These are phyloP conservation scores for Alternaria atra DNA, from an alignment of 2,329 filamentous ascomycete genomes.

Conservation along the genomic window DNA sequence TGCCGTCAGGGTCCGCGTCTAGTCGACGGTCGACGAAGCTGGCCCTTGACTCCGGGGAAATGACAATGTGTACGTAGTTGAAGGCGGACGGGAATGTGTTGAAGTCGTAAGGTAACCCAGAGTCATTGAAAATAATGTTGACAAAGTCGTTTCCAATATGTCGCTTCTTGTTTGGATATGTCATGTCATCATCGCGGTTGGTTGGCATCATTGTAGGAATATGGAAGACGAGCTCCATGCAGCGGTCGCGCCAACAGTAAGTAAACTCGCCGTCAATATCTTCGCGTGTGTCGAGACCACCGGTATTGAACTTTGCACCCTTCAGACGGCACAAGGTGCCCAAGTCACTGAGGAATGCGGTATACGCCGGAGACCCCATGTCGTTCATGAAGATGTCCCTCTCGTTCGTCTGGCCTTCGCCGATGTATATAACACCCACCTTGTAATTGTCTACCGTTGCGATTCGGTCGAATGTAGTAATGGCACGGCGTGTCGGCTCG, in stretches of 20 bases:
- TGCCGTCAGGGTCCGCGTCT: slow-evolving; percentile 54
- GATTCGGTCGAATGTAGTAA: slow-evolving; percentile 83
- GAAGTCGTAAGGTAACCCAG: slow-evolving; percentile 86
- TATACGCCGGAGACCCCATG: slow-evolving; percentile 86
- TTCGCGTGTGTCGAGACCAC: slow-evolving; percentile 81
- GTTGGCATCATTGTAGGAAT: slow-evolving; percentile 98
- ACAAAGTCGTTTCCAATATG: slow-evolving; percentile 98
- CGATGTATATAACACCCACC: slow-evolving; percentile 92
- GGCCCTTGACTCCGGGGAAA: slow-evolving; percentile 83
- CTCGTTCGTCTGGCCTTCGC: slow-evolving; percentile 83
- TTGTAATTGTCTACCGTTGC: slow-evolving; percentile 95
- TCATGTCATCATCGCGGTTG: slow-evolving; percentile 77
- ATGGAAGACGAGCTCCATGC: slow-evolving; percentile 95
- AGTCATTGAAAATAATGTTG: slow-evolving; percentile 98
- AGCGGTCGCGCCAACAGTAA: slow-evolving; percentile 92
- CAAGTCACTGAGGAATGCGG: slow-evolving; percentile 81
- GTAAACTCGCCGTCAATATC: slow-evolving; percentile 87
- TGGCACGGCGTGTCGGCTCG: slow-evolving; percentile 75
- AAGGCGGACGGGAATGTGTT: slow-evolving; percentile 94
- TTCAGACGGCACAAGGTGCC: slow-evolving; percentile 84
- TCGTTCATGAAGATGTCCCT: slow-evolving; percentile 86
- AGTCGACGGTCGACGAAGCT: slow-evolving; percentile 70
- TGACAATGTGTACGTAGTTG: slow-evolving; percentile 96
- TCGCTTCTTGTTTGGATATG: slow-evolving; percentile 81
- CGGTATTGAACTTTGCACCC: slow-evolving; percentile 88